A percentile compares a stretch with the other conserved stretches of the same genome.
phyloP scores from a whole-genome alignment of 495 filamentous ascomycete species.

The Neurospora sp. region DNA sequence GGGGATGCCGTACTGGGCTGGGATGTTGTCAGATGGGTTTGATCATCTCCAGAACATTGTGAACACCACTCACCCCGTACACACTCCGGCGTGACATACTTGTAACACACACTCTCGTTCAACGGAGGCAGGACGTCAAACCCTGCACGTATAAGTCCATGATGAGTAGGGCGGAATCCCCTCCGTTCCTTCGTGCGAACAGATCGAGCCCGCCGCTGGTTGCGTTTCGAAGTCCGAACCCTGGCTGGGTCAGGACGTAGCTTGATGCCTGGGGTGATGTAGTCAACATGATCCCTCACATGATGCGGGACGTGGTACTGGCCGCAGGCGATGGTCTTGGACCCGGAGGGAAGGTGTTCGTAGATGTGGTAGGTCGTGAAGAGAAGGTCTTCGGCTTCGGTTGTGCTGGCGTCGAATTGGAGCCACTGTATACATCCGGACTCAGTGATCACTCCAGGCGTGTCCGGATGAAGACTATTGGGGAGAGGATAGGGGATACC shows the following conservation, averaged over 20 bases:
- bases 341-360: slow-evolving; percentile 27
- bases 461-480: not conserved
- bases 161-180: not conserved
- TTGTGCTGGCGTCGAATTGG: slow-evolving; percentile 42
- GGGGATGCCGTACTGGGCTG: slow-evolving; percentile 25
- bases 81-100: slow-evolving; percentile 23
- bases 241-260: slow-evolving; percentile 13
- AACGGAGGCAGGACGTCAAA: slow-evolving; percentile 3
- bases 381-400: slow-evolving; percentile 46
- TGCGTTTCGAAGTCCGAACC: not conserved
- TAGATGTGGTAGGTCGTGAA: slow-evolving; percentile 46
- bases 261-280: slow-evolving; percentile 46
- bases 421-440: slow-evolving; percentile 23
- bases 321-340: slow-evolving; percentile 21
- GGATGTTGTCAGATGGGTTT: not conserved
- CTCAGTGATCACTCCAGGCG: slow-evolving; percentile 3
- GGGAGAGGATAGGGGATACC: slow-evolving; percentile 3
- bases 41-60: not conserved
- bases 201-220: not conserved
- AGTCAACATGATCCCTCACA: slow-evolving; percentile 46
- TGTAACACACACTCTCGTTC: slow-evolving; percentile 15
- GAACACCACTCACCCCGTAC: slow-evolving; percentile 14
- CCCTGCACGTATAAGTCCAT: not conserved
- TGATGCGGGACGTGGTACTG: slow-evolving; percentile 45
- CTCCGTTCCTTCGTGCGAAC: not conserved